Percentiles rank a stretch among this genome's conserved stretches.
These are phyloP conservation scores for Jamesozyma spencerorum DNA, from an alignment of 805 yeast genomes.

Conservation along the genomic window DNA sequence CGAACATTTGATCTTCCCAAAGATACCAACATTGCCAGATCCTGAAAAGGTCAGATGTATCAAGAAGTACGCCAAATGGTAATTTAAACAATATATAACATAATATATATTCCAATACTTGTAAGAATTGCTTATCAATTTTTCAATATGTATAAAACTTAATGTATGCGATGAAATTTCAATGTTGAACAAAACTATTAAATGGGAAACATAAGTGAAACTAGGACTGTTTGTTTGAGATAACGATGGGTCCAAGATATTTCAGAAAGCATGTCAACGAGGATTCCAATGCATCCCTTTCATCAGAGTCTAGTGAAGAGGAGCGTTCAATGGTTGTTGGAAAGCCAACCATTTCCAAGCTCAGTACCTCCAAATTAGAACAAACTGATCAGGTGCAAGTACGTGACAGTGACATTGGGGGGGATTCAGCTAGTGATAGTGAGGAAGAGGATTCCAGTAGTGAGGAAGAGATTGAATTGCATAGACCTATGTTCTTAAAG, in stretches of 20 bases:
- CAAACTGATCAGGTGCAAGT: slow-evolving; percentile 6
- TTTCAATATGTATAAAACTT: no score
- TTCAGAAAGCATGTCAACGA: slow-evolving; percentile 9
- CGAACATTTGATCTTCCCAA: slow-evolving; percentile 61
- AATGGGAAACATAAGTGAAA: no score
- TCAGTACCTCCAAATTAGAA: no score
- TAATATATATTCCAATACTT: no score
- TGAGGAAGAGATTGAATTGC: slow-evolving; percentile 16
- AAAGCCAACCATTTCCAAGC: neutral
- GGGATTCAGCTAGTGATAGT: slow-evolving; percentile 1
- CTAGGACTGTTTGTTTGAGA: no score
- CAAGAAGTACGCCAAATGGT: slow-evolving; percentile 36
- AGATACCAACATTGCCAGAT: slow-evolving; percentile 59
- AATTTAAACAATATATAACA: neutral
- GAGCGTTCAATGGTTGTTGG: neutral
- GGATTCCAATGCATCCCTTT: neutral
- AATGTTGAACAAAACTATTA: neutral
- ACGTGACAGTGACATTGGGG: slow-evolving; percentile 7
- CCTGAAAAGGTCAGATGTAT: slow-evolving; percentile 51
- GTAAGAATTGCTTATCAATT: no score
- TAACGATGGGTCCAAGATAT: slow-evolving; percentile 21
- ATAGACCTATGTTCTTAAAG: slow-evolving; percentile 23
- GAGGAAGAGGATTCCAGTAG: slow-evolving; percentile 9
- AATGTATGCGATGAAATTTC: neutral
- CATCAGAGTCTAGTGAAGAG: neutral